phyloP scores from a whole-genome alignment of 2,329 filamentous ascomycete species.

The Plectosphaerella sp. region DNA sequence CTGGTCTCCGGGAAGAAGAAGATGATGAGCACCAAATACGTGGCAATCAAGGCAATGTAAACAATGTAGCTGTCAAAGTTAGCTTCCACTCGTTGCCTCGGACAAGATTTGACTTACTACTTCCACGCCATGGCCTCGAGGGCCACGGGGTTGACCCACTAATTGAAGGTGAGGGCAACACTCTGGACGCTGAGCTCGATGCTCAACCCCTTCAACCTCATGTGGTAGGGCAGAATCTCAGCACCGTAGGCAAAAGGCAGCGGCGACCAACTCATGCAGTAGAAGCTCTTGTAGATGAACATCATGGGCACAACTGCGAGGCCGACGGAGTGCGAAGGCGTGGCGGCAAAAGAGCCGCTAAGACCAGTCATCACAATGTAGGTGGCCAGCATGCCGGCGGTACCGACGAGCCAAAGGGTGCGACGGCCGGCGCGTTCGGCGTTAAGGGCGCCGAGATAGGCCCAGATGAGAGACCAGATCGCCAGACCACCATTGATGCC shows the following conservation, averaged over 20 bases:
- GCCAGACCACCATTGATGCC: conserved; percentile 5
- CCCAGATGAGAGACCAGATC: conserved; percentile 5
- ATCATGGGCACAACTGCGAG: conserved; percentile 21
- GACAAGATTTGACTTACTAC: conserved; percentile 9
- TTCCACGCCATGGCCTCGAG: conserved; percentile 16
- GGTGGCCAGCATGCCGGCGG: neutral
- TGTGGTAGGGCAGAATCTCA: neutral
- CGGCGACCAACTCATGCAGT: conserved; percentile 1
- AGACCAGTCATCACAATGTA: conserved; percentile 1
- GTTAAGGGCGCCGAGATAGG: conserved; percentile 4
- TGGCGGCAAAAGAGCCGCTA: conserved; percentile 11
- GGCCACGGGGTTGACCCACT: conserved; percentile 17
- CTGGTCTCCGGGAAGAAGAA: conserved; percentile 17
- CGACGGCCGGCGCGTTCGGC: conserved; percentile 4
- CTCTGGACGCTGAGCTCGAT: neutral
- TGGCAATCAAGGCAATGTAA: conserved; percentile 13
- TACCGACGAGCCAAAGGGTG: conserved; percentile 3
- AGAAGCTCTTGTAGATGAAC: conserved; percentile 24
- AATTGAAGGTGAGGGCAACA: conserved; percentile 15
- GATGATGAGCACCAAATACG: conserved; percentile 13
- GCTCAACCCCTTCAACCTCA: neutral
- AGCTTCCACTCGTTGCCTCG: neutral
- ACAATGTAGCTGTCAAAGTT: conserved; percentile 3
- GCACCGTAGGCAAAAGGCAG: neutral
- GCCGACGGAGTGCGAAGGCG: conserved; percentile 1